Evolutionary conservation across 768 basidiomycete genomes (phyloP).

Genomic region (Termitomyces sp.): DNA sequence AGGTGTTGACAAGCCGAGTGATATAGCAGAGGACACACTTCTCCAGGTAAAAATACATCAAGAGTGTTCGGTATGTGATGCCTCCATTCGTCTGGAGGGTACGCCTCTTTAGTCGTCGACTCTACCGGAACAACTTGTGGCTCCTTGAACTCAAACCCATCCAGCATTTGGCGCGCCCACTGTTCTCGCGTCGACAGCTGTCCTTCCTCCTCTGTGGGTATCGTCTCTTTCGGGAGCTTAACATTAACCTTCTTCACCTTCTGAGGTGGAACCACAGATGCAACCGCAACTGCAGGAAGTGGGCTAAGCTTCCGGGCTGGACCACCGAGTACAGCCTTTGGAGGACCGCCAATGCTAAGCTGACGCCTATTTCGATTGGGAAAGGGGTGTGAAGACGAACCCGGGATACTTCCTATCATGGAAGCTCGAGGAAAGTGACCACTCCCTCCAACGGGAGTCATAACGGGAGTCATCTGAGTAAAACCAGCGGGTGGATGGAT

Average conservation of each 20-base stretch:
- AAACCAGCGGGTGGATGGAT: constrained; percentile 51
- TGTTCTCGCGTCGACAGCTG: constrained; percentile 35
- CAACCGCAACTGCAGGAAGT: constrained; percentile 32
- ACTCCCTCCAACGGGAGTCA: constrained; percentile 49
- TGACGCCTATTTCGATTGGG: constrained; percentile 60
- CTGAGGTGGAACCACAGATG: constrained; percentile 21
- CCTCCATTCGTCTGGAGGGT: constrained; percentile 63
- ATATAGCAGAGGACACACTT: constrained; percentile 36
- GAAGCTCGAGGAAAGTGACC: constrained; percentile 49
- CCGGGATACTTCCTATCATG: constrained; percentile 33
- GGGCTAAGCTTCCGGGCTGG: constrained; percentile 75
- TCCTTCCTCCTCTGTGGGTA: constrained; percentile 33
- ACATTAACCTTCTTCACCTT: constrained; percentile 67
- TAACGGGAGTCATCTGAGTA: constrained; percentile 52
- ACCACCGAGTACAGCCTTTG: constrained; percentile 79
- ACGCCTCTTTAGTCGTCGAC: constrained; percentile 43
- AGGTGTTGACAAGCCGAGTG: constrained; percentile 3
- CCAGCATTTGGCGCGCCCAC: constrained; percentile 61
- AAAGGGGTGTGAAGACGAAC: constrained; percentile 37
- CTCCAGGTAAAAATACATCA: constrained; percentile 80
- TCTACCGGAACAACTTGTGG: constrained; percentile 19
- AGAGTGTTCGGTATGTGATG: constrained; percentile 54
- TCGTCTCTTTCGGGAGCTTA: constrained; percentile 69
- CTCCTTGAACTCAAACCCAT: constrained; percentile 16
- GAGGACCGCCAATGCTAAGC: constrained; percentile 80